Percentiles rank a stretch among this genome's conserved stretches.
phyloP scores from a whole-genome alignment of 75 land plant species.

The Isoetes taiwanensis region DNA sequence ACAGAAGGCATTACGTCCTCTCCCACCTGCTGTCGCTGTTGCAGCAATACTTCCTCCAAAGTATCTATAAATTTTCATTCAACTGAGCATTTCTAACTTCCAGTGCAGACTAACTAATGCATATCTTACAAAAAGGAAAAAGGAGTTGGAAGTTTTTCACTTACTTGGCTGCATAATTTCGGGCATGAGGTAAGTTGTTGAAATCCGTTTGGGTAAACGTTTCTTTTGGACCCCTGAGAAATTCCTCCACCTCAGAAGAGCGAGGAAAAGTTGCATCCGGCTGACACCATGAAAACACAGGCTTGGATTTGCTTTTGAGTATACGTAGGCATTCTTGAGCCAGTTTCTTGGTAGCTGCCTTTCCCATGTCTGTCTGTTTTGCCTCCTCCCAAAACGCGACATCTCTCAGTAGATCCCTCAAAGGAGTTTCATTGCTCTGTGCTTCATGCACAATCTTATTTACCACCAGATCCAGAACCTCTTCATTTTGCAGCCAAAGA shows the following conservation, averaged over 20 bases:
- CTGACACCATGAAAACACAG: slow-evolving; percentile 10
- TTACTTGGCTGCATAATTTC: slow-evolving; percentile 10
- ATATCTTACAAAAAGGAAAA: no score
- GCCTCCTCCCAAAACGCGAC: slow-evolving; percentile 9
- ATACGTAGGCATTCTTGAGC: not conserved
- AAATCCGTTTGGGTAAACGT: not conserved
- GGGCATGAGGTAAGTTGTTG: slow-evolving; percentile 7
- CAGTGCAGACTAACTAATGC: no score
- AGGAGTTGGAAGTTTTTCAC: no score
- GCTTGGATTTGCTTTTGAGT: not conserved
- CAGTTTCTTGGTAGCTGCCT: not conserved
- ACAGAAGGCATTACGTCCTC: not conserved
- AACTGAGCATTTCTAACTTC: no score
- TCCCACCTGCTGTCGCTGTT: not conserved
- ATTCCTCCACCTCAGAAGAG: slow-evolving; percentile 1
- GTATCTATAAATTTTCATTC: no score
- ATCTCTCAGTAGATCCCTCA: not conserved
- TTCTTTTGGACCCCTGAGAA: slow-evolving; percentile 10
- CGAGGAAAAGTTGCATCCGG: slow-evolving; percentile 6
- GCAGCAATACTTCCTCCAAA: slow-evolving; percentile 4
- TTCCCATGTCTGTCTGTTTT: not conserved
- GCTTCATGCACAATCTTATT: slow-evolving; percentile 6
- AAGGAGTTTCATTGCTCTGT: not conserved
- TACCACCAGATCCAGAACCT: not conserved
- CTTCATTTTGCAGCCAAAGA: not conserved